Base-by-base conservation (phyloP, 805 yeast species). In the Kuraishia cidri region DNA sequence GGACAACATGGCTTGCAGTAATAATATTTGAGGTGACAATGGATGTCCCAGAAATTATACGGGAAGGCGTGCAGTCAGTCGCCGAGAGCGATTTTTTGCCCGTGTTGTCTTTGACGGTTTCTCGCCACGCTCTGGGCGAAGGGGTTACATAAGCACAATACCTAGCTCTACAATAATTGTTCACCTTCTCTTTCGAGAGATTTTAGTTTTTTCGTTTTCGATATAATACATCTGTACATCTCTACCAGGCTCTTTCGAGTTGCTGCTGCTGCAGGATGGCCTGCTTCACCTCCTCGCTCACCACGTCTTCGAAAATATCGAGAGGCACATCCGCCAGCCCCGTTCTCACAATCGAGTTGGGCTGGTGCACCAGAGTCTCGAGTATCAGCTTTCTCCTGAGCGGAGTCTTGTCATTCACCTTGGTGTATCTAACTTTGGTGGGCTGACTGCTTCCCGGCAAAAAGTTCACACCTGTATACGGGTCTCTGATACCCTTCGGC, bases 381-480 rank as follows among this genome's bases (percentile, higher is more conserved):
- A 66, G 64, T 24, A 57, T 46, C 5, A 79, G 47, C 29, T 62
- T 54, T 18, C 55, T 48, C 17, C 50, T 38, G n/a, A n/a, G n/a
- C n/a, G n/a, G n/a, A 6, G 13, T 37, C 5, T 26, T 35, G 8
- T 22, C 27, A 11, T 29, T 29, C 2, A 56, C 35, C 31, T 56
- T 61, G 19, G 35, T 40, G 6, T 58, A 29, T 20, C 48, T 43
- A 5, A 64, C 58, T 29, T 47, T 46, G 5, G 70, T 61, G 2
- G 97, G 85, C 57, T 92, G 98, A 6, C 94, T 79, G 4, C 64
- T 60, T 14, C 46, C 50, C 3, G 97, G 96, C 22, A 73, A 74
- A 51, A 86, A 85, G 24, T 68, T 63, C 21, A 81, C 65, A n/a
- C 94, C 94, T 0, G 95, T 82, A 53, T 87, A 90, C 2, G 81